These are phyloP conservation scores for Margaritispora aquatica DNA, from an alignment of 495 filamentous ascomycete genomes.

Conservation along the genomic window DNA sequence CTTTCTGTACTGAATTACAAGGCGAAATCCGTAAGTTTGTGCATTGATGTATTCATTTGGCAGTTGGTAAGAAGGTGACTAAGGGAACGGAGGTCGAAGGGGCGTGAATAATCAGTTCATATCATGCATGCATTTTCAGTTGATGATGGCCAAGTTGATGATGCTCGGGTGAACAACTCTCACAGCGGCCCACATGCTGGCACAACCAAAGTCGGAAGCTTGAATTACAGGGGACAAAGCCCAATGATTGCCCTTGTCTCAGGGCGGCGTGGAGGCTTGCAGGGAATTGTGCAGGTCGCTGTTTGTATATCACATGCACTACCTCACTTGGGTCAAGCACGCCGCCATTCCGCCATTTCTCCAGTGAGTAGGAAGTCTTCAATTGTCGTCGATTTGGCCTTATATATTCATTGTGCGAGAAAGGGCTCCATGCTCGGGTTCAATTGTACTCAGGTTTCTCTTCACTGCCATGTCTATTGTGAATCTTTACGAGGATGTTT, in stretches of 20 bases:
- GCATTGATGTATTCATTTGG: slow-evolving; percentile 1
- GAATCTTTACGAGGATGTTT: neutral
- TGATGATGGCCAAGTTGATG: neutral
- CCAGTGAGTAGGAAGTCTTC: no score
- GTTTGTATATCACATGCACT: neutral
- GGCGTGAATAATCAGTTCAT: neutral
- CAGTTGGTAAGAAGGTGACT: neutral
- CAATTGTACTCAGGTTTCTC: no score
- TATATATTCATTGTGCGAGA: no score
- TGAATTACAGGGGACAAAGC: neutral
- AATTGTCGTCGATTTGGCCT: neutral
- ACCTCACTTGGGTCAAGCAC: neutral
- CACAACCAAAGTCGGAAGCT: neutral
- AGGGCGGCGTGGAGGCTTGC: neutral
- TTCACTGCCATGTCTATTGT: neutral
- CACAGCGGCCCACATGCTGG: neutral
- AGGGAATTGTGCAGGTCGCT: neutral
- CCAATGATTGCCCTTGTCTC: neutral
- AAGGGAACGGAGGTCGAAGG: neutral
- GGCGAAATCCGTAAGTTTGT: neutral
- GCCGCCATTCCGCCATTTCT: neutral
- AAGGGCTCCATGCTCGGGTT: no score
- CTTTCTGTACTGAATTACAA: slow-evolving; percentile 10
- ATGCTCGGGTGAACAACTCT: slow-evolving; percentile 3
- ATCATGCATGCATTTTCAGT: no score